These are phyloP conservation scores for Aureobasidium sp. DNA, from an alignment of 2,329 filamentous ascomycete species.

Conservation along the genomic window DNA sequence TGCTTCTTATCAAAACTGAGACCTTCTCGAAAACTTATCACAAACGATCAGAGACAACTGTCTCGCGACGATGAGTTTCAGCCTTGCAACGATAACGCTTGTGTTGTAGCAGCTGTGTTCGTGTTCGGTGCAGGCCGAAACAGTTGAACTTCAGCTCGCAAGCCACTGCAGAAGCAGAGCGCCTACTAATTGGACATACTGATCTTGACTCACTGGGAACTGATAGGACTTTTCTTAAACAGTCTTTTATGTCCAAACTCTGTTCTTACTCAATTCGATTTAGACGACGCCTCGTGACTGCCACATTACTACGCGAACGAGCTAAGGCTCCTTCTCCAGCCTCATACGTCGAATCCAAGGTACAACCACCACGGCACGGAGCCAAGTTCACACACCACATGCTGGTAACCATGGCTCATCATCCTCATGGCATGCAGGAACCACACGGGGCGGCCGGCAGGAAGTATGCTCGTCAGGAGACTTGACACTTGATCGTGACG, in stretches of 20 bases:
- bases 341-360: constrained; percentile 15
- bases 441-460: constrained; percentile 4
- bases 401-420: constrained; percentile 13
- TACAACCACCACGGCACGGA: neutral
- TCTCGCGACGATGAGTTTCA: neutral
- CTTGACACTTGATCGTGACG: neutral
- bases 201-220: neutral
- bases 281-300: constrained; percentile 6
- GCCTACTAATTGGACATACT: neutral
- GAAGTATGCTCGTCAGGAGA: neutral
- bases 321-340: constrained; percentile 7
- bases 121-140: constrained; percentile 1
- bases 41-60: neutral
- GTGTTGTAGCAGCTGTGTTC: constrained; percentile 1
- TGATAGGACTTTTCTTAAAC: neutral
- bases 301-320: neutral
- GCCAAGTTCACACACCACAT: constrained; percentile 4
- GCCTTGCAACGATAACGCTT: neutral
- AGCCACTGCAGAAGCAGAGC: neutral
- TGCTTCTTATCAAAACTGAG: neutral
- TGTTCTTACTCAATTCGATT: neutral
- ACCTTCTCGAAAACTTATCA: constrained; percentile 12
- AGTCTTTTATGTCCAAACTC: neutral
- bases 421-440: constrained; percentile 5
- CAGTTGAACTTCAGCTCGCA: constrained; percentile 12